Evolutionary conservation across 2,329 filamentous ascomycete genomes (phyloP), one percentile per base, ranked within the genome.

Genomic region (Aphanoascus verrucosus): DNA sequence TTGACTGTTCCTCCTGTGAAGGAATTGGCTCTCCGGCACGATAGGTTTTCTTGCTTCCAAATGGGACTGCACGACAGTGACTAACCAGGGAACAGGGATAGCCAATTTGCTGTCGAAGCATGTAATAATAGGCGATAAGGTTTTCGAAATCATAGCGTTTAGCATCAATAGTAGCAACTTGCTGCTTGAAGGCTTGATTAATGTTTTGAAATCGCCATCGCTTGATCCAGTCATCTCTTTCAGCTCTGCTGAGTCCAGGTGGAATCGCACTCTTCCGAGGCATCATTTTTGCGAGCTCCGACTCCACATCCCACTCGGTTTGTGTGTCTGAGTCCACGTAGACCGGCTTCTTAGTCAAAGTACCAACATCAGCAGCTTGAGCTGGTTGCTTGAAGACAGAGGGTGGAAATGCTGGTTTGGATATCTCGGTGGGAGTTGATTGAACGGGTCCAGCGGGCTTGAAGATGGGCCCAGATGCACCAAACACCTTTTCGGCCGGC

Each of bases 201-300:
- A 66, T 55, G 28, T 61, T 58, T 43, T 58, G 58, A 19, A 65
- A 55, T 14, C 63, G 60, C 55, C 61, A 64, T 37, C 67, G 65
- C 52, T 70, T 69, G 54, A 75, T 71, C 71, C 74, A 77, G 45
- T 73, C 68, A 28, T 65, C 74, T 57, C 74, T 71, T 42, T 77
- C 72, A 41, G 77, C 74, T 52, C 76, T 73, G 12, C 77, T 75
- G 6, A 74, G 76, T 57, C 77, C 74, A 12, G 32, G 19, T 15
- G 59, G 57, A 11, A 59, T 50, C 6, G 40, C 47, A 5, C 32
- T 43, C 20, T 54, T 52, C 12, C 37, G n/a, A 31, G 55, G 55
- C 40, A 53, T 31, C 19, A 57, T 40, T 19, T 57, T 37, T 44
- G 37, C 31, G 14, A 55, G 15, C 31, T 51, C 42, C 23, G 44